Base-by-base conservation (phyloP, 306 rosid species). In the Vigna unguiculata region DNA sequence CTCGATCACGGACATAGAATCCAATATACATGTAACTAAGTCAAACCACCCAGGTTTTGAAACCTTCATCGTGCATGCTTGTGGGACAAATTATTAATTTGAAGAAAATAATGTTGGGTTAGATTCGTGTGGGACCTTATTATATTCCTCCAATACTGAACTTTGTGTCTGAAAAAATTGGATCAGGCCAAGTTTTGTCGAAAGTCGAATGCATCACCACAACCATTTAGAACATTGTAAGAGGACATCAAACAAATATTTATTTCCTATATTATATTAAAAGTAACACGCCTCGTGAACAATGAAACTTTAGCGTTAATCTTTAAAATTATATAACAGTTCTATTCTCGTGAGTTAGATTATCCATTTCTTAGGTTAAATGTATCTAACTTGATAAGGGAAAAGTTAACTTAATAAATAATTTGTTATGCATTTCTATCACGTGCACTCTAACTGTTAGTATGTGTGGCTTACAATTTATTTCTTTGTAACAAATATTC, bases 311-410 rank as follows among this genome's bases (percentile, higher is more conserved):
- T 60, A 60, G 38, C 15, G 5, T 69, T 55, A 75, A 59, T 79
- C 60, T 32, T 69, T 58, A 61, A 64, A 38, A 82, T 61, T 63
- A 28, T 54, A n/a, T 17, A 34, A 51, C 58, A 72, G 41, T 67
- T 79, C 81, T 81, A 78, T 85, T 71, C 85, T 87, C 96, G 86
- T 85, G 89, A 84, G 63, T 75, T 70, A 78, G 62, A 85, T 66
- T 59, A 59, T 30, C 60, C 25, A 61, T 55, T 61, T 58, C 54
- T 58, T 19, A 20, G 51, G 78, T 85, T 78, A 81, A 71, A 36
- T 5, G 86, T 69, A 82, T 59, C 74, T 70, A 67, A 75, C 83
- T 73, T 22, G 1, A 32, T 48, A 75, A 38, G 52, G 20, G 65
- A 73, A 76, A 60, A 52, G 32, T 21, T 16, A 57, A 72, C 20